Base-by-base conservation (phyloP, 2,329 filamentous ascomycete species). In the Lizonia empirigonia region DNA sequence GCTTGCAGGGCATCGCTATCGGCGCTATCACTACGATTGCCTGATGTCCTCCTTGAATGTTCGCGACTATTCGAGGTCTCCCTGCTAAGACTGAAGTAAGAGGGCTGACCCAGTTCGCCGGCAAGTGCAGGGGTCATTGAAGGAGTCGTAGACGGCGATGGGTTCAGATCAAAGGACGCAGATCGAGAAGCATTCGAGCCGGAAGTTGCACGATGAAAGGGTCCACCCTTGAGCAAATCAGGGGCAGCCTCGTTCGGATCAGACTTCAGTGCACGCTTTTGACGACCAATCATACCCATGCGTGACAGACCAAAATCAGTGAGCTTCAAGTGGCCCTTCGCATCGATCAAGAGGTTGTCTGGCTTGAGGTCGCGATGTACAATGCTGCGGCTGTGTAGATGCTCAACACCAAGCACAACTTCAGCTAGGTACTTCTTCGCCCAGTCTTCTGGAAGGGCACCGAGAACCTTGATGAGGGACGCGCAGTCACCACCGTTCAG, bases 321-420 rank as follows among this genome's bases (percentile, higher is more conserved):
- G 64, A 99, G 80, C 75, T 99, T 99, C 50, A 99, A 78, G 75
- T 99, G 94, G 2, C 94, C 94, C 67, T 91, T 96, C 64, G 95
- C 91, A 69, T 99, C 95, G 63, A 99, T 99, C 44, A 99, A 82
- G 24, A 99, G 82, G 69, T 99, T 99, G 71, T 99, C 94, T 1
- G 94, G 94, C 74, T 99, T 99, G 54, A 99, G 76, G 69, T 99
- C 94, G 65, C 94, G 89, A 75, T 99, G 95, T 35, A 99, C 93
- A 69, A 99, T 97, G 53, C 93, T 91, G 52, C 93, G 85, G 69
- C 87, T 90, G 75, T 99, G 94, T 37, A 99, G 80, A 77, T 99
- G 92, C 71, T 99, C 91, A 29, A 99, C 91, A 15, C 95, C 94
- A n/a, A 97, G 81, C 42, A 99, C 87, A 35, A 99, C 93, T 76